Evolutionary conservation across 345 rosid species (phyloP).

Genomic region (Lenwebbia sp.): DNA sequence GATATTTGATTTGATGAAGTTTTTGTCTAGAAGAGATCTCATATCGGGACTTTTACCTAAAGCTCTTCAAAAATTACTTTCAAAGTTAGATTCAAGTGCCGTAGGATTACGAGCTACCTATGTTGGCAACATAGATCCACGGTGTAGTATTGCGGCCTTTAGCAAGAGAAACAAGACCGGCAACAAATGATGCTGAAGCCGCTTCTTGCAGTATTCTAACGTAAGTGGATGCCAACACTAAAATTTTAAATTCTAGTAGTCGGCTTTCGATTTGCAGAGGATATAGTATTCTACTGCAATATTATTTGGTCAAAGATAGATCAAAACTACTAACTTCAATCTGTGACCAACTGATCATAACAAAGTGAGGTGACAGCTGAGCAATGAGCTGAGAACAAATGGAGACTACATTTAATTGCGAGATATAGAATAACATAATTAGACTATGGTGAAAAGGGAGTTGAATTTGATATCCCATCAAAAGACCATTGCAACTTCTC

Average conservation of each 20-base stretch:
- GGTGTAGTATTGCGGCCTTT: neutral
- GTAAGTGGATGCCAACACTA: no score
- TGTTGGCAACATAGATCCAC: neutral
- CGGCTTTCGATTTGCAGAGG: neutral
- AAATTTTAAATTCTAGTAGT: neutral
- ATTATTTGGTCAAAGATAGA: neutral
- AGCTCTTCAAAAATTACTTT: no score
- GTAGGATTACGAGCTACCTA: neutral
- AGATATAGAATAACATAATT: neutral
- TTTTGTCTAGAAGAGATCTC: no score
- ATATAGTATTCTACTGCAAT: neutral
- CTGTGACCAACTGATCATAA: neutral
- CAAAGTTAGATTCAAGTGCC: neutral
- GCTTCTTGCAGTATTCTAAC: neutral
- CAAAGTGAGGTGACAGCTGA: neutral
- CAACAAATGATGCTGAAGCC: neutral
- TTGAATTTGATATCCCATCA: neutral
- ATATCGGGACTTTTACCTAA: no score
- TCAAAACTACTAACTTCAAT: neutral
- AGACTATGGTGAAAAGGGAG: neutral
- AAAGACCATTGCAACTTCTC: neutral
- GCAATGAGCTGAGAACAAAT: neutral
- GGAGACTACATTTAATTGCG: neutral
- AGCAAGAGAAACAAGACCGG: neutral
- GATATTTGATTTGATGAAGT: no score